A percentile compares a stretch with the other conserved stretches of the same genome.
Conservation (phyloP, 768 basidiomycete genomes). For the Gyrodon lividus region DNA sequence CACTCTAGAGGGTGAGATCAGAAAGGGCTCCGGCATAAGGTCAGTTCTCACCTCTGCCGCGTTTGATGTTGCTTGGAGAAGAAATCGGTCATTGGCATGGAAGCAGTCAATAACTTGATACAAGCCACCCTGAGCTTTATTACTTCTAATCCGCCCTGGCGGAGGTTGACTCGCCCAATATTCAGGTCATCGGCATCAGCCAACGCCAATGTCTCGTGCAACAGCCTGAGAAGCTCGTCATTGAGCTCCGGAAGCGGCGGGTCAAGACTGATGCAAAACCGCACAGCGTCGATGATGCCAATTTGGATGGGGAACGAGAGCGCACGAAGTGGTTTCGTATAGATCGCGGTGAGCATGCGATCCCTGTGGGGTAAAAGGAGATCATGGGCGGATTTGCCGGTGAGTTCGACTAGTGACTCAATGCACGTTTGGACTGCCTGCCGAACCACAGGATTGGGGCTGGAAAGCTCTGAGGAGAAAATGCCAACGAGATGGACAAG, state of each 20-base stretch:
- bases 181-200: conserved; percentile 95
- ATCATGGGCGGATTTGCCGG: conserved; percentile 68
- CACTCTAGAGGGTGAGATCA: conserved; percentile 51
- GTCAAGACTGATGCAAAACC: conserved; percentile 86
- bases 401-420: conserved; percentile 70
- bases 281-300: conserved; percentile 95
- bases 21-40: not conserved
- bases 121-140: conserved; percentile 91
- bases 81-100: conserved; percentile 94
- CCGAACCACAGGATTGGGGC: conserved; percentile 82
- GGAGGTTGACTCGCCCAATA: conserved; percentile 69
- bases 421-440: conserved; percentile 82
- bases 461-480: conserved; percentile 86
- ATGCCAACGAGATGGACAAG: conserved; percentile 73
- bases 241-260: conserved; percentile 90
- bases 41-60: conserved; percentile 66
- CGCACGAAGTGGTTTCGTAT: conserved; percentile 94
- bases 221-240: conserved; percentile 85
- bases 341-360: conserved; percentile 85
- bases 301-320: conserved; percentile 95
- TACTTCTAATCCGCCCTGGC: conserved; percentile 79
- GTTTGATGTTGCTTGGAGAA: conserved; percentile 82
- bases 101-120: conserved; percentile 88
- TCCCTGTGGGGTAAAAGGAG: conserved; percentile 85
- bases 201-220: conserved; percentile 91